Conservation (phyloP, 2,329 filamentous ascomycete genomes). For the Sporothrix protearum region DNA sequence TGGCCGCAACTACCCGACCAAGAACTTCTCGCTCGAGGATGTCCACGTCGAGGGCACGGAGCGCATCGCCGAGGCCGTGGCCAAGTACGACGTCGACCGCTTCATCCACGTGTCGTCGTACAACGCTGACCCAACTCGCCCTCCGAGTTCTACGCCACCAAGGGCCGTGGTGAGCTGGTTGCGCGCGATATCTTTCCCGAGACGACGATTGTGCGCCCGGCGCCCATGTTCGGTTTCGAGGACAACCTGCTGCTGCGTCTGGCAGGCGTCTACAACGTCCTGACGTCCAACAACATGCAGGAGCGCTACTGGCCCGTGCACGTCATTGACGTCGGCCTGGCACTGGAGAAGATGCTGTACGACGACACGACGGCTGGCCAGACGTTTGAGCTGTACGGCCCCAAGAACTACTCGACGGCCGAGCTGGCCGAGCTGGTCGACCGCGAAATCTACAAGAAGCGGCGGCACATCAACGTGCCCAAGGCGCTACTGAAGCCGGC, state of each 20-base stretch:
- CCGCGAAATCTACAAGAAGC: constrained; percentile 84
- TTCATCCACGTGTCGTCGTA: constrained; percentile 96
- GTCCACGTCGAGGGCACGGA: constrained; percentile 90
- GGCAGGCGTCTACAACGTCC: constrained; percentile 72
- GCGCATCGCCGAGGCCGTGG: constrained; percentile 87
- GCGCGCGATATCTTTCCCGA: constrained; percentile 90
- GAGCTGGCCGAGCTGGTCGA: constrained; percentile 87
- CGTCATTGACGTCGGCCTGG: constrained; percentile 85
- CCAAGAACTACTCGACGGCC: constrained; percentile 83
- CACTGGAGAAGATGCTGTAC: constrained; percentile 83
- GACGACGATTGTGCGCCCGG: constrained; percentile 91
- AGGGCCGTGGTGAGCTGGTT: constrained; percentile 78
- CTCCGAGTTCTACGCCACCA: constrained; percentile 88
- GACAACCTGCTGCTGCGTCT: constrained; percentile 86
- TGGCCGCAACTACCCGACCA: constrained; percentile 92
- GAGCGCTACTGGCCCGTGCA: constrained; percentile 90
- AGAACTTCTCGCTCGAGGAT: constrained; percentile 92
- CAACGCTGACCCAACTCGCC: constrained; percentile 77
- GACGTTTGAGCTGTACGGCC: constrained; percentile 92
- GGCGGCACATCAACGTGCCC: constrained; percentile 87
- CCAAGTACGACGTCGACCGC: constrained; percentile 96
- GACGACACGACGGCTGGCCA: constrained; percentile 87
- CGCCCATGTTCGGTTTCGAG: constrained; percentile 92
- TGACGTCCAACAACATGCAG: constrained; percentile 91
- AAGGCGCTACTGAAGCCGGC: constrained; percentile 73